A percentile compares a stretch with the other conserved stretches of the same genome.
These are phyloP conservation scores for Lentinula detonsa DNA, from an alignment of 768 basidiomycete species.

Conservation along the genomic window DNA sequence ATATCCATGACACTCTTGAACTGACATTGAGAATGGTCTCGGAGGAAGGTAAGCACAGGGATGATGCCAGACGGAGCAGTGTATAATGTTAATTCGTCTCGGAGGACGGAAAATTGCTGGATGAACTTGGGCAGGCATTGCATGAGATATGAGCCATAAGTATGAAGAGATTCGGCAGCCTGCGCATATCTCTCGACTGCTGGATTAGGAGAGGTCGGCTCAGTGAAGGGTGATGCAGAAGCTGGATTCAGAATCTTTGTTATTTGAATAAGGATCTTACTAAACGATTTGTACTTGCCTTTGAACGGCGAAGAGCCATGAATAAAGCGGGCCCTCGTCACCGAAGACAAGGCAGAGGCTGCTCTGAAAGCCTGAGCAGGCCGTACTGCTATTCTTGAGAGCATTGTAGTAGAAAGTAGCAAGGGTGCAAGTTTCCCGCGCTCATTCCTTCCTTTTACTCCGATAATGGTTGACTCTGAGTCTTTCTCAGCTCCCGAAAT, in stretches of 20 bases:
- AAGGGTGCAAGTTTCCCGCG: constrained; percentile 16
- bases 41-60: constrained; percentile 85
- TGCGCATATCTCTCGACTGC: constrained; percentile 65
- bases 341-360: constrained; percentile 24
- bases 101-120: constrained; percentile 95
- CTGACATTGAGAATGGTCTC: constrained; percentile 93
- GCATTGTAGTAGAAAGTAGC: constrained; percentile 20
- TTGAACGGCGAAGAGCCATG: constrained; percentile 40
- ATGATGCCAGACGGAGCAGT: constrained; percentile 74
- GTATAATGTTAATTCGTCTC: constrained; percentile 93
- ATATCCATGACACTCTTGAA: constrained; percentile 93
- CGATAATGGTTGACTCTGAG: constrained; percentile 16
- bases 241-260: constrained; percentile 26
- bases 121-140: constrained; percentile 95
- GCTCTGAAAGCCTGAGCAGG: constrained; percentile 37
- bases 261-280: background rate
- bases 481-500: constrained; percentile 25
- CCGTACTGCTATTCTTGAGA: constrained; percentile 37
- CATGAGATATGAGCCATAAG: constrained; percentile 88
- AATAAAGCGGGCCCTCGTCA: constrained; percentile 26
- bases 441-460: constrained; percentile 1
- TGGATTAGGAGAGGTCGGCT: constrained; percentile 87
- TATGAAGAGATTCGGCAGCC: constrained; percentile 75
- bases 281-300: constrained; percentile 29
- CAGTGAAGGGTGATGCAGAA: constrained; percentile 76